phyloP scores from a whole-genome alignment of 176 grass and related monocot species.

The Phoenix roebelenii region DNA sequence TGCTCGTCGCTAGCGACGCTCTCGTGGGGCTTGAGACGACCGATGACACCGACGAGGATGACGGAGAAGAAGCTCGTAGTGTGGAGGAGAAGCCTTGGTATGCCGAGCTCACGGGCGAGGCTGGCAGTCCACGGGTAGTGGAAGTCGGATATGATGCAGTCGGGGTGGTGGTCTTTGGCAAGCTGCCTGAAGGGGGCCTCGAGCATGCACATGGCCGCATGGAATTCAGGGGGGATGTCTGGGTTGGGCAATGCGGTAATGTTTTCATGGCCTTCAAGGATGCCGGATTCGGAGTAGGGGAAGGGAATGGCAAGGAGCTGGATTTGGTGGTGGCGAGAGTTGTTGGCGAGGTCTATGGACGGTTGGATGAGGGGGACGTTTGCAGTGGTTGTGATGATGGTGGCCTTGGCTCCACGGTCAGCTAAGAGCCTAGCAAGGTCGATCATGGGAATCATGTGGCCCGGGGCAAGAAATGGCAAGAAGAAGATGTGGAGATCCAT shows the following conservation, averaged over 20 bases:
- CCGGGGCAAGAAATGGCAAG: too few species aligned
- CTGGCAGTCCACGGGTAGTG: slow-evolving; percentile 35
- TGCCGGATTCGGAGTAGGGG: slow-evolving; percentile 32
- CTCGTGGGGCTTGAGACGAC: not conserved
- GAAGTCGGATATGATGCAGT: slow-evolving; percentile 33
- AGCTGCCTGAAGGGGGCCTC: slow-evolving; percentile 31
- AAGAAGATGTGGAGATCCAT: too few species aligned
- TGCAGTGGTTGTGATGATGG: slow-evolving; percentile 31
- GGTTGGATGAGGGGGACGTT: slow-evolving; percentile 34
- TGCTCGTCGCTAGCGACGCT: not conserved
- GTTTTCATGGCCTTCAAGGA: slow-evolving; percentile 34
- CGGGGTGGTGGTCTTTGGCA: slow-evolving; percentile 14
- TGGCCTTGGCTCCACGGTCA: too few species aligned
- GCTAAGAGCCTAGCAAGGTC: too few species aligned
- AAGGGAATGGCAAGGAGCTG: slow-evolving; percentile 4
- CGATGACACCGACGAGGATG: not conserved
- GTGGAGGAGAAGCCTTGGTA: slow-evolving; percentile 35
- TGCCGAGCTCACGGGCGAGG: slow-evolving; percentile 17
- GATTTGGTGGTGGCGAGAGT: not conserved
- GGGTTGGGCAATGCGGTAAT: not conserved
- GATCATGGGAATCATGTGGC: too few species aligned
- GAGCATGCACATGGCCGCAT: not conserved
- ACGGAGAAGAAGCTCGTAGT: slow-evolving; percentile 16
- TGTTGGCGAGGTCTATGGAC: slow-evolving; percentile 36
- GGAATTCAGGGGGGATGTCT: slow-evolving; percentile 15